Percentiles rank a stretch among this genome's conserved stretches.
These are phyloP conservation scores for Marasmius tenuissimus DNA, from an alignment of 1,284 basidiomycete genomes.

Conservation along the genomic window DNA sequence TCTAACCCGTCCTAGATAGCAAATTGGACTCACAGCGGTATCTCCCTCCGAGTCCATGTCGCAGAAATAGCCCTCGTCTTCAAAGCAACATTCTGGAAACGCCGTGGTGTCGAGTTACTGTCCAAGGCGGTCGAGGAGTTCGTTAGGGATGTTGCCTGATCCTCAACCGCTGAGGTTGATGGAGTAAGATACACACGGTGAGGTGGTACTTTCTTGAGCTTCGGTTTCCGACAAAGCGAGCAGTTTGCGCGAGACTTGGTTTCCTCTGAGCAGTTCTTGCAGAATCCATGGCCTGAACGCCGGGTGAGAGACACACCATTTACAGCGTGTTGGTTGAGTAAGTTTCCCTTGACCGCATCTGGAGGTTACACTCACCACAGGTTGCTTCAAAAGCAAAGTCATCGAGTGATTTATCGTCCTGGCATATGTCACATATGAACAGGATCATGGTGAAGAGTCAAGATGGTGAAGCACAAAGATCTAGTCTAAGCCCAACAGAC, in stretches of 20 bases:
- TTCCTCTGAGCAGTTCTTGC: constrained; percentile 3
- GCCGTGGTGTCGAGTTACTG: neutral
- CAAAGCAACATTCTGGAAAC: neutral
- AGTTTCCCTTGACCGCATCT: no score
- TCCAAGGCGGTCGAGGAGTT: neutral
- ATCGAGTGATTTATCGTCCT: constrained; percentile 1
- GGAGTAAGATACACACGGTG: constrained; percentile 9
- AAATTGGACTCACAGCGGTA: constrained; percentile 1
- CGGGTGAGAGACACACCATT: neutral
- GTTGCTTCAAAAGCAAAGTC: constrained; percentile 4
- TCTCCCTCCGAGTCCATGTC: neutral
- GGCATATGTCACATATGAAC: constrained; percentile 11
- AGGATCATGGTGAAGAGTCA: neutral
- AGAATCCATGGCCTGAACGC: constrained; percentile 10
- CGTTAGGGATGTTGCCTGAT: constrained; percentile 1
- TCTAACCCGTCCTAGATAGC: neutral
- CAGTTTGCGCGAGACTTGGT: neutral
- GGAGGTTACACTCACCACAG: constrained; percentile 9
- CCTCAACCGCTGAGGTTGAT: neutral
- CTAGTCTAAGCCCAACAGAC: no score
- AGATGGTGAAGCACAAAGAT: neutral
- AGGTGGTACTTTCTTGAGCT: neutral
- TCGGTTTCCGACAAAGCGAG: constrained; percentile 7
- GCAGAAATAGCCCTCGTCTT: neutral
- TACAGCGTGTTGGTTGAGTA: neutral